Percentiles rank a stretch among this genome's conserved stretches.
These are phyloP conservation scores for Spathaspora arborariae DNA, from an alignment of 805 yeast species.

Conservation along the genomic window DNA sequence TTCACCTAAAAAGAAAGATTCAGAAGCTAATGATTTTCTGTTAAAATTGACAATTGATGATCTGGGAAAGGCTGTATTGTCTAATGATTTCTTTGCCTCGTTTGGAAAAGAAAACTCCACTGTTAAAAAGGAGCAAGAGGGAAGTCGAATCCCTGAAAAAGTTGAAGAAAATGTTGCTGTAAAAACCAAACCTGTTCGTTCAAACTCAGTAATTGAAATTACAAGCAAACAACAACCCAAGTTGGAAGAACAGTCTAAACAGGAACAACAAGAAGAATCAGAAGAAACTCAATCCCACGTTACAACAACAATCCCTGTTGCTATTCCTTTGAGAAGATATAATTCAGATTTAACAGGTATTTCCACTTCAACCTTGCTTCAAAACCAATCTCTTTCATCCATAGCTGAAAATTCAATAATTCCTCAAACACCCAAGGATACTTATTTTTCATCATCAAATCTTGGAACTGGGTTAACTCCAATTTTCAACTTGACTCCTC, in stretches of 20 bases:
- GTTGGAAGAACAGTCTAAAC: not conserved
- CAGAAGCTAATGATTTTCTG: slow-evolving; percentile 20
- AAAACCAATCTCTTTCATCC: slow-evolving; percentile 6
- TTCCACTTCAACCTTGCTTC: slow-evolving; percentile 6
- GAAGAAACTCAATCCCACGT: not conserved
- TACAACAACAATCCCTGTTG: not conserved
- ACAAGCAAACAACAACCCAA: slow-evolving; percentile 11
- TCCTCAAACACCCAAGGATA: slow-evolving; percentile 38
- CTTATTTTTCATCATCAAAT: slow-evolving; percentile 10
- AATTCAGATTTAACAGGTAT: slow-evolving; percentile 21
- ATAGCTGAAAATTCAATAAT: slow-evolving; percentile 7
- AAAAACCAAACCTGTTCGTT: slow-evolving; percentile 20
- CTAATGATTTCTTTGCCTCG: slow-evolving; percentile 16
- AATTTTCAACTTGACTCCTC: slow-evolving; percentile 35
- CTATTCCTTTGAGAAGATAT: slow-evolving; percentile 17
- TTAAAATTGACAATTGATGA: slow-evolving; percentile 37
- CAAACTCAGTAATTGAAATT: slow-evolving; percentile 26
- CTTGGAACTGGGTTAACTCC: slow-evolving; percentile 29
- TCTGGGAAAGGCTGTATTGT: slow-evolving; percentile 38
- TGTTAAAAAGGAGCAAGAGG: not conserved
- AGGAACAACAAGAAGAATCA: not conserved
- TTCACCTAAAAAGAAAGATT: not conserved
- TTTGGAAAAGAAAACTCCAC: not conserved
- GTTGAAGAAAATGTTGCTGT: not conserved
- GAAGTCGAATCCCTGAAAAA: not conserved